phyloP scores from a whole-genome alignment of 257 asterid species.

The Solanum clarkiae region DNA sequence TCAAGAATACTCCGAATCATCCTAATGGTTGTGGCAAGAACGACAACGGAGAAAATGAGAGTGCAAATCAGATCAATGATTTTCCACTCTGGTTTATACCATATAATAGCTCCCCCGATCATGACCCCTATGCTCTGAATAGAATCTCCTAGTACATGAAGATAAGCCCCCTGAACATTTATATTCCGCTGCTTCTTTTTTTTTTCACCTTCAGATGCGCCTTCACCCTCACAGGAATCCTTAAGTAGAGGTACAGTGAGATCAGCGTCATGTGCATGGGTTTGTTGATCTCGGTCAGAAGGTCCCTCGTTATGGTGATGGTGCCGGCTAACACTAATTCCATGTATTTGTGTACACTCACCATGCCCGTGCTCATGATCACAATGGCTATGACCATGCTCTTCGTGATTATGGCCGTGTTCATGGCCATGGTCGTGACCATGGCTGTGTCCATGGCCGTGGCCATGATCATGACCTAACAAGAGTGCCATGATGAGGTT shows the following conservation, averaged over 20 bases:
- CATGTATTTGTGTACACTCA: constrained; percentile 32
- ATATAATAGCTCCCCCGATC: constrained; percentile 83
- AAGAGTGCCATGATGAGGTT: constrained; percentile 70
- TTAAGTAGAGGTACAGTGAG: constrained; percentile 33
- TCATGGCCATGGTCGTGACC: constrained; percentile 21
- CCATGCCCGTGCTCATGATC: constrained; percentile 30
- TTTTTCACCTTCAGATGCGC: constrained; percentile 7
- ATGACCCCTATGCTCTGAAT: constrained; percentile 90
- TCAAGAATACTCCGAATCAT: constrained; percentile 74
- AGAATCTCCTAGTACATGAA: constrained; percentile 86
- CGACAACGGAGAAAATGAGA: constrained; percentile 54
- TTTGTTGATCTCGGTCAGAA: constrained; percentile 12
- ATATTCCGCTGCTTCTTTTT: constrained; percentile 46
- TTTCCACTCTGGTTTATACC: constrained; percentile 88
- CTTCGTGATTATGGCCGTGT: constrained; percentile 19
- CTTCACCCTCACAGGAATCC: constrained; percentile 14
- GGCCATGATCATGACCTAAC: constrained; percentile 79
- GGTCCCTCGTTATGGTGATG: constrained; percentile 22
- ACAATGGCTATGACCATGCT: constrained; percentile 24
- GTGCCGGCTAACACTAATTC: constrained; percentile 31
- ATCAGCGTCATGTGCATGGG: constrained; percentile 25
- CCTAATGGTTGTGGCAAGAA: constrained; percentile 57
- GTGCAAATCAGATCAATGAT: constrained; percentile 81
- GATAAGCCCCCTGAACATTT: constrained; percentile 93
- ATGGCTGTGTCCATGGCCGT: constrained; percentile 34